phyloP scores from a whole-genome alignment of 345 rosid species.

The Populus nigra region DNA sequence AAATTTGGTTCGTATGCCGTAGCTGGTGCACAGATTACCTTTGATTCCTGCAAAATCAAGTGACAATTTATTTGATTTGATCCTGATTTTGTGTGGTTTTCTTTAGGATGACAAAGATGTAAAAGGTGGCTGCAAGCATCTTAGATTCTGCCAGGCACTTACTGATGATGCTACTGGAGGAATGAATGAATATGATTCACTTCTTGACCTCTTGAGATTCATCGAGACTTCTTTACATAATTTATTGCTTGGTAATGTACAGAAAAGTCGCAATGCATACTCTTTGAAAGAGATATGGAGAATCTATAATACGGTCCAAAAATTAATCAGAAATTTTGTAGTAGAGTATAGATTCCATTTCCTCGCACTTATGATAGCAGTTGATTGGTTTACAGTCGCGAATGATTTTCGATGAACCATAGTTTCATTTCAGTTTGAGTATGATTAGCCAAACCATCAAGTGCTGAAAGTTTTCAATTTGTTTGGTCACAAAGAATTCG shows the following conservation, averaged over 20 bases:
- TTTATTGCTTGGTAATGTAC: neutral
- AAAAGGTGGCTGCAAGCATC: conserved; percentile 3
- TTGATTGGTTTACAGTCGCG: too few species aligned
- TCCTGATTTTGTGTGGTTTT: neutral
- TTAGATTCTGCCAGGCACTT: neutral
- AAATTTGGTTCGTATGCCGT: neutral
- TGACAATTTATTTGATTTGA: neutral
- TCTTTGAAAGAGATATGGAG: neutral
- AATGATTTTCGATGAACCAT: conserved; percentile 9
- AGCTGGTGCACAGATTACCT: neutral
- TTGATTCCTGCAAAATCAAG: neutral
- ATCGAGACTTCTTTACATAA: neutral
- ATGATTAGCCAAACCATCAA: neutral
- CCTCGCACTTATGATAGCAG: too few species aligned
- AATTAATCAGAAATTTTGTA: too few species aligned
- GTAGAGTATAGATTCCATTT: too few species aligned
- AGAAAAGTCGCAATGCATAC: neutral
- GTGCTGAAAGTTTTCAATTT: neutral
- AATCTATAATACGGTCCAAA: too few species aligned
- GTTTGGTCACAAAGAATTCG: neutral
- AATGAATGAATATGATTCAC: conserved; percentile 17
- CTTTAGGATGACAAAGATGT: neutral
- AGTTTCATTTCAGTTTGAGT: neutral
- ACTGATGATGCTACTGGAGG: conserved; percentile 12
- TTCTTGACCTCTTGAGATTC: neutral